Conservation (phyloP, 1,139 yeast genomes). For the Lodderomyces pseudojiufengensis region DNA sequence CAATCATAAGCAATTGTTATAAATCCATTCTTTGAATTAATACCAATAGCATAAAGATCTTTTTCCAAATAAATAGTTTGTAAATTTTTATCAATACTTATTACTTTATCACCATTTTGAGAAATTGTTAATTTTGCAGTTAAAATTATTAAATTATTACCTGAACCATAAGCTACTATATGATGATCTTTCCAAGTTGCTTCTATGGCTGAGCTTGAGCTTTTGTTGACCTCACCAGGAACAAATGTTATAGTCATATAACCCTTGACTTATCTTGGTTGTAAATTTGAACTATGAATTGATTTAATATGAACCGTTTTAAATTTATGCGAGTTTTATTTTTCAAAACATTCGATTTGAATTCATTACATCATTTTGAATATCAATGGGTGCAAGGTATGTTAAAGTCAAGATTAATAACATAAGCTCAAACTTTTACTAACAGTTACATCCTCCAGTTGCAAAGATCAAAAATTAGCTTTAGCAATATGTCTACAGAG, state of each 20-base stretch:
- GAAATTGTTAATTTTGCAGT: constrained; percentile 16
- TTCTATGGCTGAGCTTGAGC: constrained; percentile 55
- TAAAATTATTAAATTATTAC: constrained; percentile 71
- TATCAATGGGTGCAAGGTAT: constrained; percentile 32
- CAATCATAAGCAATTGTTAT: constrained; percentile 44
- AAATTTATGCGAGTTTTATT: background rate
- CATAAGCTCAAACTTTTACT: background rate
- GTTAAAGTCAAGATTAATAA: constrained; percentile 12
- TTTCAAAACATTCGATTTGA: background rate
- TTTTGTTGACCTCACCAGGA: constrained; percentile 79
- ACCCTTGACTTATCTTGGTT: background rate
- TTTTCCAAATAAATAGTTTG: constrained; percentile 73
- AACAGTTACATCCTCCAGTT: constrained; percentile 44
- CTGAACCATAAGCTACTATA: constrained; percentile 77
- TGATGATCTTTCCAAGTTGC: constrained; percentile 66
- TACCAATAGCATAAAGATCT: constrained; percentile 66
- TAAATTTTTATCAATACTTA: constrained; percentile 34
- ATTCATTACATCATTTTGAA: background rate
- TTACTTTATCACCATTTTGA: constrained; percentile 12
- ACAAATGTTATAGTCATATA: constrained; percentile 63
- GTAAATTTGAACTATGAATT: no score
- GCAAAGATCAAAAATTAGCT: constrained; percentile 89
- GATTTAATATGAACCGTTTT: no score
- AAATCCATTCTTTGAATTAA: constrained; percentile 57
- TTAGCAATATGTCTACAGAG: constrained; percentile 93